Percentiles rank a stretch among this genome's conserved stretches.
phyloP scores from a whole-genome alignment of 78 protist genomes.

The Goniomonas avonlea region DNA sequence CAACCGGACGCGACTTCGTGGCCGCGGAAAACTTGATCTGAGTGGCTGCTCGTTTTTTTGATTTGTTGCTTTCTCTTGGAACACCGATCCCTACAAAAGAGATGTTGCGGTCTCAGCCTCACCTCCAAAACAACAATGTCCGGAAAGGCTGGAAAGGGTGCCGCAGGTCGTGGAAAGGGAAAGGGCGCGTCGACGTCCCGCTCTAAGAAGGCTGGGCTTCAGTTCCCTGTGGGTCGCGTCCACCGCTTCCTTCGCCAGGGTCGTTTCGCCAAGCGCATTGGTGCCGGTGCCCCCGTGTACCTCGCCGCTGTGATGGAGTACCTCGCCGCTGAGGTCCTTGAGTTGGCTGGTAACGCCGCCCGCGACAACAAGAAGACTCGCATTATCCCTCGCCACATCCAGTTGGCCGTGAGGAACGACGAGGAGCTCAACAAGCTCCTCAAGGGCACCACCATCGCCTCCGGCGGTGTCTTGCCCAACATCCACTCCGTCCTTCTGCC shows the following conservation, averaged over 20 bases:
- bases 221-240: conserved; percentile 46
- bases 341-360: conserved; percentile 49
- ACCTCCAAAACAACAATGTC: neutral
- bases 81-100: no score
- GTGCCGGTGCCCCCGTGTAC: conserved; percentile 51
- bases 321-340: conserved; percentile 48
- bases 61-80: no score
- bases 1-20: no score
- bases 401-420: conserved; percentile 47
- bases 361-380: conserved; percentile 46
- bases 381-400: conserved; percentile 47
- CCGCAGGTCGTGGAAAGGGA: conserved; percentile 11
- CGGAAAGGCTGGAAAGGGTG: conserved; percentile 34
- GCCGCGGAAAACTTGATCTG: no score
- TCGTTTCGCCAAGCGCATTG: conserved; percentile 22
- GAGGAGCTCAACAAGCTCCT: conserved; percentile 50
- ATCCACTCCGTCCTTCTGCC: conserved; percentile 72
- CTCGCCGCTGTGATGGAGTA: conserved; percentile 45
- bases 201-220: conserved; percentile 42
- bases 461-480: conserved; percentile 62
- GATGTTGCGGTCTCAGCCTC: neutral
- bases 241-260: conserved; percentile 18
- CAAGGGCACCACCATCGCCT: conserved; percentile 35
- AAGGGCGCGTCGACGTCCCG: conserved; percentile 22
- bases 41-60: no score